Conservation (phyloP, 208 protist species). For the Crithidia expoeki region DNA sequence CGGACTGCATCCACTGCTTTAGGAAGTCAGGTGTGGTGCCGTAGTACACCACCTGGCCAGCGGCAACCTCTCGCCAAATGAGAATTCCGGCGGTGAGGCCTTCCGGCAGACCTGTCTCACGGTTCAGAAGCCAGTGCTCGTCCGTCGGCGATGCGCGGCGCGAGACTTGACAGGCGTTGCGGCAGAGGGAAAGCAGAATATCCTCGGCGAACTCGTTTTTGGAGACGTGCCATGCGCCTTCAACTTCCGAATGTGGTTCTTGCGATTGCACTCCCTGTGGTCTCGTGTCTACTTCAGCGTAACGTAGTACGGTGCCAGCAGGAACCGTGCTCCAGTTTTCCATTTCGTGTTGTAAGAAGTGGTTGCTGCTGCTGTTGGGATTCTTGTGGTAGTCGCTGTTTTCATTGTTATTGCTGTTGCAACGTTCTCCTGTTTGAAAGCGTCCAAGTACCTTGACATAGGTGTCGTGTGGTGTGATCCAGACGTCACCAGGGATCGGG, state of each 20-base stretch:
- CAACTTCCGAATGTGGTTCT: no score
- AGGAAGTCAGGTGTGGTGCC: constrained; percentile 54
- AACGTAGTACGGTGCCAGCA: constrained; percentile 46
- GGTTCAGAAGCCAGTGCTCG: constrained; percentile 53
- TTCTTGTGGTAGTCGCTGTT: neutral
- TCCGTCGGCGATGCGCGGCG: constrained; percentile 46
- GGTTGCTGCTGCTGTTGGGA: neutral
- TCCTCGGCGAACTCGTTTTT: constrained; percentile 57
- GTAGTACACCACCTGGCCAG: constrained; percentile 47
- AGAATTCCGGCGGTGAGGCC: constrained; percentile 36
- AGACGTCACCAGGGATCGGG: constrained; percentile 35
- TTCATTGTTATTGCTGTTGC: neutral
- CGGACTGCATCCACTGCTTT: constrained; percentile 50
- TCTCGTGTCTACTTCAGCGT: constrained; percentile 1
- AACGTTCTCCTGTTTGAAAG: neutral
- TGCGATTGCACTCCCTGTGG: no score
- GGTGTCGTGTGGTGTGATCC: constrained; percentile 43
- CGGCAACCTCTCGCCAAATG: constrained; percentile 42
- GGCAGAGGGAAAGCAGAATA: constrained; percentile 58
- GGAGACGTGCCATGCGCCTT: constrained; percentile 12
- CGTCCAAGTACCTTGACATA: constrained; percentile 26
- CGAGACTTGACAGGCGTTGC: constrained; percentile 43
- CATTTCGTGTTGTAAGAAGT: neutral
- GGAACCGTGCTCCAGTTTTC: constrained; percentile 30
- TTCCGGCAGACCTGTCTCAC: constrained; percentile 32